A percentile compares a stretch with the other conserved stretches of the same genome.
phyloP scores from a whole-genome alignment of 202 grass and related monocot genomes.

The Thinopyrum obtusiflorum region DNA sequence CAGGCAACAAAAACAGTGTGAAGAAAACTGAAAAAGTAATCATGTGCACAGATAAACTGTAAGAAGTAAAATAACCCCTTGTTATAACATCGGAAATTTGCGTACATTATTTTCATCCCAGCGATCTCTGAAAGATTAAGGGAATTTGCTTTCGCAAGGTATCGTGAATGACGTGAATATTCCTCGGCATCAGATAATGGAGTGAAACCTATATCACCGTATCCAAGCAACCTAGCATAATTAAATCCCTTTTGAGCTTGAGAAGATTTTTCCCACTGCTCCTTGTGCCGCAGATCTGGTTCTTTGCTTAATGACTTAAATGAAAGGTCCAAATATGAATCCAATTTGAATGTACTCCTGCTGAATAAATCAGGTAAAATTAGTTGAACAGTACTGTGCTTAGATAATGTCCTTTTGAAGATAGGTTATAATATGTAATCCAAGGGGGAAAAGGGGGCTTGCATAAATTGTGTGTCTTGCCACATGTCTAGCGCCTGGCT shows the following conservation, averaged over 20 bases:
- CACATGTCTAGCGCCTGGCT: not conserved
- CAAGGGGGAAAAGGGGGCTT: not conserved
- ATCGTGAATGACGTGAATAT: conserved; percentile 97
- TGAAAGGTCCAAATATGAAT: conserved; percentile 83
- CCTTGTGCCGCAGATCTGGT: conserved; percentile 68
- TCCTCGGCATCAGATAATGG: conserved; percentile 90
- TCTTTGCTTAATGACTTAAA: conserved; percentile 99
- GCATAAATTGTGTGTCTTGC: not conserved
- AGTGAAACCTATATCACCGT: conserved; percentile 79
- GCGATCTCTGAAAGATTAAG: conserved; percentile 96
- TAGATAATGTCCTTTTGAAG: conserved; percentile 3
- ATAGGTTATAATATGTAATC: not conserved
- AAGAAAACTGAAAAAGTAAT: not conserved
- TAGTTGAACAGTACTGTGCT: not conserved
- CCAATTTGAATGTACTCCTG: conserved; percentile 76
- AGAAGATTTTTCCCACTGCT: conserved; percentile 78
- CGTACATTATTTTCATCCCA: conserved; percentile 99
- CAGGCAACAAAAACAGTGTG: not conserved
- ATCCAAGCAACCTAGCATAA: conserved; percentile 87
- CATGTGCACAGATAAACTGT: not conserved
- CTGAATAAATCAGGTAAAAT: conserved; percentile 34
- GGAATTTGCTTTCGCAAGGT: conserved; percentile 95
- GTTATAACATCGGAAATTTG: not conserved
- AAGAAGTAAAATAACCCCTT: not conserved
- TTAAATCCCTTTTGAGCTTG: conserved; percentile 90